Conservation (phyloP, 1,284 basidiomycete species). For the Cryptococcus deneoformans region DNA sequence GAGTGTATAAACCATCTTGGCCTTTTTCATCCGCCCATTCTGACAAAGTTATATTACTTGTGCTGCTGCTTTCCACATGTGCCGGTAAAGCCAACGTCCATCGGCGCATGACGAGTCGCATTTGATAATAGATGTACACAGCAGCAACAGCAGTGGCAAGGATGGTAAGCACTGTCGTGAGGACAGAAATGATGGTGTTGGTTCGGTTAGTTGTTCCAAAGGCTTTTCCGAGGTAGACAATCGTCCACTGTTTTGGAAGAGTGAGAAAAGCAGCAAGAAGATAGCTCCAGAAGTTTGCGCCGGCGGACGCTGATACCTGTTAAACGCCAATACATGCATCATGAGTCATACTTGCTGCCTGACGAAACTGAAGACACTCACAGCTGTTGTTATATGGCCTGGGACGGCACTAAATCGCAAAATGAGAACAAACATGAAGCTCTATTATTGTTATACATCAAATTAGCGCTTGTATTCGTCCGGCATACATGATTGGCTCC, state of each 20-base stretch:
- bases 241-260: slow-evolving; percentile 45
- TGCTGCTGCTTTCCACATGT: background rate
- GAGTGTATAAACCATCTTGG: slow-evolving; percentile 7
- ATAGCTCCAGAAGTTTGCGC: slow-evolving; percentile 42
- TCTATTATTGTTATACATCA: slow-evolving; percentile 14
- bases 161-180: slow-evolving; percentile 31
- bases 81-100: slow-evolving; percentile 12
- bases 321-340: background rate
- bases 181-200: slow-evolving; percentile 38
- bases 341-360: background rate
- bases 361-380: background rate
- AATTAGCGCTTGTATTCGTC: background rate
- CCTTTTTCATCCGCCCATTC: slow-evolving; percentile 17
- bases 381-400: slow-evolving; percentile 45
- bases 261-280: slow-evolving; percentile 43
- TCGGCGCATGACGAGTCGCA: slow-evolving; percentile 40
- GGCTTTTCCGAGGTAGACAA: slow-evolving; percentile 43
- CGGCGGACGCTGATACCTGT: slow-evolving; percentile 37
- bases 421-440: slow-evolving; percentile 44
- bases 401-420: slow-evolving; percentile 45
- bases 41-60: slow-evolving; percentile 9
- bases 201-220: slow-evolving; percentile 33
- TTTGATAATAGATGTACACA: slow-evolving; percentile 47
- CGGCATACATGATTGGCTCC: background rate
- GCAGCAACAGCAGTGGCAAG: slow-evolving; percentile 42